Evolutionary conservation across 169 alveolate genomes (phyloP).

Genomic region (Babesia sp.): DNA sequence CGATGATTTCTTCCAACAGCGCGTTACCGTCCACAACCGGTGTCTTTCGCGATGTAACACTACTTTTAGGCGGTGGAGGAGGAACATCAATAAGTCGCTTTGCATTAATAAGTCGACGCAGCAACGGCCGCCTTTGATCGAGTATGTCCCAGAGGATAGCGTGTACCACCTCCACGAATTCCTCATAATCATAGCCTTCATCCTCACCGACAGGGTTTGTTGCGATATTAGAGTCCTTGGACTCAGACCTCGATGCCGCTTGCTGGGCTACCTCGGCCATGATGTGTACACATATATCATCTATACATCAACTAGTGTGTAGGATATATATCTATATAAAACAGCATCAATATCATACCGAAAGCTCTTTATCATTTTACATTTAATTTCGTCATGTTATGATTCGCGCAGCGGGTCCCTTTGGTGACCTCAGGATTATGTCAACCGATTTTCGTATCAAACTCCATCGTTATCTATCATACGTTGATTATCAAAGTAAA

Average conservation of each 20-base stretch:
- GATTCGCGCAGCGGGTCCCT: no score
- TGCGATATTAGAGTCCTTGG: neutral
- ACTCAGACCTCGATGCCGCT: neutral
- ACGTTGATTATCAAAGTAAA: no score
- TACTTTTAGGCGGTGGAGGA: conserved; percentile 2
- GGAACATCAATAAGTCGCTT: neutral
- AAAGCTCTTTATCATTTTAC: no score
- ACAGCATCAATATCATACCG: no score
- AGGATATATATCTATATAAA: no score
- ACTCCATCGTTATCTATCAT: no score
- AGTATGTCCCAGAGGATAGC: conserved; percentile 25
- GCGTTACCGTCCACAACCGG: conserved; percentile 11
- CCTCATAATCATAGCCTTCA: conserved; percentile 37
- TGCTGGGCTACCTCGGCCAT: neutral
- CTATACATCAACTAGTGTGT: neutral
- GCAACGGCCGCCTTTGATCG: conserved; percentile 7
- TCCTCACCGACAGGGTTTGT: neutral
- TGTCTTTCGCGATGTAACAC: neutral
- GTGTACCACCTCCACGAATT: conserved; percentile 27
- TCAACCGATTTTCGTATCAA: no score
- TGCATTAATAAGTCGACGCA: conserved; percentile 17
- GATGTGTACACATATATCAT: neutral
- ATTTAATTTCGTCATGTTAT: no score
- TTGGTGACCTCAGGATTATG: no score
- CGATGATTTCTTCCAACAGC: conserved; percentile 2